Base-by-base conservation (phyloP, 139 green algal species). In the Chlamydomonas sp. region DNA sequence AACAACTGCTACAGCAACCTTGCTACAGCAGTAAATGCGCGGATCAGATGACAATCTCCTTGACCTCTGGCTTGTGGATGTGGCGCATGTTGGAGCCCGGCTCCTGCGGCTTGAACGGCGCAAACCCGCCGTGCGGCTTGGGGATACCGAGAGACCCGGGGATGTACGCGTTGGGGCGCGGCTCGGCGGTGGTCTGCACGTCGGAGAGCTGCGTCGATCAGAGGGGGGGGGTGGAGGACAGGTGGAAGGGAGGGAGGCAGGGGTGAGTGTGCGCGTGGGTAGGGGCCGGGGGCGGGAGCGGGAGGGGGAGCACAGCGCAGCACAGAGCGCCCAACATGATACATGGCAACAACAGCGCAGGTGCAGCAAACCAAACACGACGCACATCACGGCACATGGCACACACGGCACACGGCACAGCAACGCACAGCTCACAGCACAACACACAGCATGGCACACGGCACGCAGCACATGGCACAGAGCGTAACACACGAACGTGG, bases 101-200 rank as follows among this genome's bases (percentile, higher is more conserved):
- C 35, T 89, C 84, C 2, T 38, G 69, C 3, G 89, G 89, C 71
- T 95, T 95, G 80, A 95, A 94, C 0, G 90, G 90, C 20, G 80
- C 75, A 57, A 89, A 90, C 6, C 28, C 68, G 8, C 86, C 88
- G 74, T 91, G 95, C 5, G 90, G 90, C 76, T 88, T 88, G 67
- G 89, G 88, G 35, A 96, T 91, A 29, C 88, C 90, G 30, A 91
- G 65, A 16, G 88, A 76, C 50, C 90, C 87, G 2, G 89, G 86
- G 31, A 95, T 89, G 79, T 96, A 96, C 1, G 90, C 90, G 77
- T 93, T 92, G 16, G 89, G 89, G 0, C 90, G 76, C 0, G 87
- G 70, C 59, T 88, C 79, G 26, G 89, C 83, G 3, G 79, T 62
- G 0, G 66, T 77, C 6, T 71, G 50, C 5, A 48, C 57, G 24